Base-by-base conservation (phyloP, 108 stramenopile species). In the Nitzschia inconspicua region DNA sequence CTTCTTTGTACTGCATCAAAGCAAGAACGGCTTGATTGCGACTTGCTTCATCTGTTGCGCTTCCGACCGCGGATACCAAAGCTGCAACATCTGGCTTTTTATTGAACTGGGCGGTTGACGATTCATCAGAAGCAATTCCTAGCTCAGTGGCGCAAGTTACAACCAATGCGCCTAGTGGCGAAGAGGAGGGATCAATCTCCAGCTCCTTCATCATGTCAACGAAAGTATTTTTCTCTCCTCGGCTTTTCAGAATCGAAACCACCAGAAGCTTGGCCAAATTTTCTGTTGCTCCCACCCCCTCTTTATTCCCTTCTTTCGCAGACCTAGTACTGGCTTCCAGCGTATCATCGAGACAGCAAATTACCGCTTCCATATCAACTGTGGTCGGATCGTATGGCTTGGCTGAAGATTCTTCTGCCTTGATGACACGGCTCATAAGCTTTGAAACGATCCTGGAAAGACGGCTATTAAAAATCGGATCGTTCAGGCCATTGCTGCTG, bases 401-500 rank as follows among this genome's bases (percentile, higher is more conserved):
- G 14, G 43, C 35, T 36, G 67, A 30, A 23, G 47, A 62, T 34
- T 82, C 73, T 74, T 89, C 86, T 13, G 84, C 73, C 48, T 84
- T 89, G 31, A 88, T 73, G 4, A 80, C 78, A 37, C 79, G 73
- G 1, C 61, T 42, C 47, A 82, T 76, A 0, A 89, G 78, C 63
- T 88, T 89, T 18, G 72, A 66, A 20, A 86, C 58, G 18, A 93
- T 80, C 32, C 84, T 55, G 13, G 86, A 82, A 30, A 85, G 48
- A 16, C 84, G 66, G 48, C 60, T 66, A 16, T 82, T 88, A 8
- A 75, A 68, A 8, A 66, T 43, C 18, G 47, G 34, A 20, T 76
- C 68, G 3, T 62, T 56, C 14, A 14, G 34, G 18, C 31, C 47
- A 11, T 62, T 46, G 10, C 26, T 8, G 0, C 70, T 63, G 28